Evolutionary conservation across 345 rosid genomes (phyloP).

Genomic region (Excoecaria agallocha): DNA sequence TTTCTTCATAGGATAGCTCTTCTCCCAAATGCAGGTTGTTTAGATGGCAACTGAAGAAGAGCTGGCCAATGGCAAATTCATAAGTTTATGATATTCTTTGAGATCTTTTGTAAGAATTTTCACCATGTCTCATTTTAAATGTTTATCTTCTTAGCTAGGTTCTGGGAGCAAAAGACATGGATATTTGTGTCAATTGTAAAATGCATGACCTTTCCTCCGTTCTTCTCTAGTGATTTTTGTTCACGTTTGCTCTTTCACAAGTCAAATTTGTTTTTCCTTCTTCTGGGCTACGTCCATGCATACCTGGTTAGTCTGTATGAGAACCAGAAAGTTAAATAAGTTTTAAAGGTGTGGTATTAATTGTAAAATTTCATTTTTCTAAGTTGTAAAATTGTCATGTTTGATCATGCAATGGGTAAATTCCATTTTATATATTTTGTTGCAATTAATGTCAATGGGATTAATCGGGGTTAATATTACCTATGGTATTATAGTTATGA

Average conservation of each 20-base stretch:
- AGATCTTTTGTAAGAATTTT: not conserved
- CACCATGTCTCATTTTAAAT: not conserved
- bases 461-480: too few relatives aligned
- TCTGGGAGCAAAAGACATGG: not conserved
- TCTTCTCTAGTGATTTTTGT: not conserved
- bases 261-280: not conserved
- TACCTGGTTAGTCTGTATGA: not conserved
- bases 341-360: too few relatives aligned
- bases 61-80: slow-evolving; percentile 1
- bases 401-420: too few relatives aligned
- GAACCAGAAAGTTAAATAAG: too few relatives aligned
- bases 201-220: not conserved
- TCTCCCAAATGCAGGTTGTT: slow-evolving; percentile 8
- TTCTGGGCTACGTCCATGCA: not conserved
- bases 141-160: not conserved
- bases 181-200: slow-evolving; percentile 12
- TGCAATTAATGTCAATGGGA: too few relatives aligned
- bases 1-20: slow-evolving; percentile 10
- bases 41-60: slow-evolving; percentile 3
- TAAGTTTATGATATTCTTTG: slow-evolving; percentile 14
- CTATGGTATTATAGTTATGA: too few relatives aligned
- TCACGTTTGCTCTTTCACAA: not conserved
- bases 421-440: too few relatives aligned
- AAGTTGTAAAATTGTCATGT: not conserved
- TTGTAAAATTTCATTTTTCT: too few relatives aligned